Percentiles rank a stretch among this genome's conserved stretches.
phyloP scores from a whole-genome alignment of 805 yeast genomes.

The Hermanozyma aechmeae region DNA sequence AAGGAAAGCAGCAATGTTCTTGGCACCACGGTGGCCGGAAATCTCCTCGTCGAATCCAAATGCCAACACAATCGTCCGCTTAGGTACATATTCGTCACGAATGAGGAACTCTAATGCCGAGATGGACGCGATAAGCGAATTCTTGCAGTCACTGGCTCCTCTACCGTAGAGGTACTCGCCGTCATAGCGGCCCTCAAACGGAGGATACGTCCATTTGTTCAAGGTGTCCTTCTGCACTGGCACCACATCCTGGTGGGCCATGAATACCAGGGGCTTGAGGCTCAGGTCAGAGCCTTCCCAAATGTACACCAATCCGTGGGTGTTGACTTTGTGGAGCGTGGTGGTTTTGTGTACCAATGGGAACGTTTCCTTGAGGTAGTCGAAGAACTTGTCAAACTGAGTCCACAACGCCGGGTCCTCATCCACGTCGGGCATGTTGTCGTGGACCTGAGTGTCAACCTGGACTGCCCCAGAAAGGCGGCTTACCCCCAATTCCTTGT shows the following conservation, averaged over 20 bases:
- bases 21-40: conserved; percentile 8
- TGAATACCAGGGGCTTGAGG: conserved; percentile 63
- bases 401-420: conserved; percentile 47
- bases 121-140: conserved; percentile 8
- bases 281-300: conserved; percentile 44
- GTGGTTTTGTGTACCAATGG: conserved; percentile 4
- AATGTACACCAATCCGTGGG: conserved; percentile 54
- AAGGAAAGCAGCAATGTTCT: conserved; percentile 3
- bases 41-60: conserved; percentile 12
- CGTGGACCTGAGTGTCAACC: conserved; percentile 57
- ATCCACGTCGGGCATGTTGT: conserved; percentile 39
- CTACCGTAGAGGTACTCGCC: conserved; percentile 10
- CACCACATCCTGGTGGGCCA: conserved; percentile 78
- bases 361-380: conserved; percentile 7
- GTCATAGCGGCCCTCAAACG: conserved; percentile 2
- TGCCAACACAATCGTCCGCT: conserved; percentile 7
- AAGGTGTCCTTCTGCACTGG: conserved; percentile 26
- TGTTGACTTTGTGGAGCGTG: conserved; percentile 24
- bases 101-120: conserved; percentile 9
- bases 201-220: conserved; percentile 2
- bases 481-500: conserved; percentile 25
- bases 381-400: conserved; percentile 12
- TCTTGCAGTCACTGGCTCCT: conserved; percentile 12
- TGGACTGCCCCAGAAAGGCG: conserved; percentile 51
- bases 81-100: conserved; percentile 4